These are phyloP conservation scores for Echites panduratus DNA, from an alignment of 257 asterid genomes.

Conservation along the genomic window DNA sequence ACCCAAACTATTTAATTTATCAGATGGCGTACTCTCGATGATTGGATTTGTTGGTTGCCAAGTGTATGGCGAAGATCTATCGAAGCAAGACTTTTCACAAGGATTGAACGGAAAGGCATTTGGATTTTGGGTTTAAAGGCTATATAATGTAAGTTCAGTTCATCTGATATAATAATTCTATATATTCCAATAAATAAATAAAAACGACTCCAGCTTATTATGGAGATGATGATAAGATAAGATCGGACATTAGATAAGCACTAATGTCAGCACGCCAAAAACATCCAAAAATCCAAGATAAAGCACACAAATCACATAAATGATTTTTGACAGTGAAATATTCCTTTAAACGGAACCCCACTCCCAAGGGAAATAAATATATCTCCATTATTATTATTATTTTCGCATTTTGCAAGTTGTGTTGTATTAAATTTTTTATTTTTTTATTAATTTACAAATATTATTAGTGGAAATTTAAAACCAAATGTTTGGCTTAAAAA, in stretches of 20 bases:
- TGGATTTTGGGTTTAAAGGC: not conserved
- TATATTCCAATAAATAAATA: not conserved
- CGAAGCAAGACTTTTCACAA: not conserved
- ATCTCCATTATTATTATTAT: too few relatives aligned
- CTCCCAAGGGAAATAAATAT: too few relatives aligned
- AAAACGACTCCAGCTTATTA: too few relatives aligned
- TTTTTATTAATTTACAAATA: too few relatives aligned
- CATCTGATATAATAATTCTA: not conserved
- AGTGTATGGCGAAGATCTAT: not conserved
- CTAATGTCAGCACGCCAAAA: constrained; percentile 25
- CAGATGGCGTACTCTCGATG: not conserved
- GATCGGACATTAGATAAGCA: constrained; percentile 35
- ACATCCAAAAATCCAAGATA: too few relatives aligned
- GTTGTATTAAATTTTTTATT: too few relatives aligned
- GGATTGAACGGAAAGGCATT: not conserved
- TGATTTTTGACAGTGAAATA: not conserved
- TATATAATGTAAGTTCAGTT: too few relatives aligned
- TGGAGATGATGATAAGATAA: constrained; percentile 21
- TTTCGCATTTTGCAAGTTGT: too few relatives aligned
- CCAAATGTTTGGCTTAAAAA: too few relatives aligned
- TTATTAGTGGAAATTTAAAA: too few relatives aligned
- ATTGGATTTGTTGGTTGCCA: not conserved
- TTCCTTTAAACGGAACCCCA: not conserved
- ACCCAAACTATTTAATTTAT: too few relatives aligned
- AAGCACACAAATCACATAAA: not conserved